A percentile compares a stretch with the other conserved stretches of the same genome.
Conservation (phyloP, 495 filamentous ascomycete species). For the Mytilinidion resinicola region DNA sequence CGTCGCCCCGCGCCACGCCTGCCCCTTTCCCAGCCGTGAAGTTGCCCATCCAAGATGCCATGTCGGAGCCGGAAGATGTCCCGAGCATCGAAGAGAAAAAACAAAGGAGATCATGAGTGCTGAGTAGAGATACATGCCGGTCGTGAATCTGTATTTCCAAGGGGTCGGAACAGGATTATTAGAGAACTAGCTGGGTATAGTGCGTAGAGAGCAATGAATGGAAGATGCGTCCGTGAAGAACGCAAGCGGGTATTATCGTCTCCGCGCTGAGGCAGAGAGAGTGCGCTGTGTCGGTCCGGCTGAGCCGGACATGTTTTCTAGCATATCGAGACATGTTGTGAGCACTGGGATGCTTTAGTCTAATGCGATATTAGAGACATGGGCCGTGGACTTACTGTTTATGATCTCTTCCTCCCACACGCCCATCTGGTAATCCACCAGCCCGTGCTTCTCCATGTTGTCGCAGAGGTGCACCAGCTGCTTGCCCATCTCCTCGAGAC, state of each 20-base stretch:
- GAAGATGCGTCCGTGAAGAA: no score
- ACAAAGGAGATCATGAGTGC: no score
- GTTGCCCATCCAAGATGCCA: no score
- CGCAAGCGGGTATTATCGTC: constrained; percentile 14
- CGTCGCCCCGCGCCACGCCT: no score
- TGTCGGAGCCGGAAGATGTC: no score
- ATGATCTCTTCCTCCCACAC: constrained; percentile 94
- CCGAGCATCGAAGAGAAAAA: no score
- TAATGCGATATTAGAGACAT: background rate
- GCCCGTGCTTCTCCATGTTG: constrained; percentile 73
- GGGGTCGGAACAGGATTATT: no score
- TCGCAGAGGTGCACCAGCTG: constrained; percentile 80
- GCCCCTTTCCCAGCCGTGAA: no score
- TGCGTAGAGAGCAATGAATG: no score
- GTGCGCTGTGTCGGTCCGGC: constrained; percentile 3
- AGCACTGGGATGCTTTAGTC: constrained; percentile 15
- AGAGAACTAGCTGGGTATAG: no score
- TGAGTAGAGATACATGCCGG: no score
- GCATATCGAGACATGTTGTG: constrained; percentile 18
- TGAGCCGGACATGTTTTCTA: constrained; percentile 9
- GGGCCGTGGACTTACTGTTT: constrained; percentile 13
- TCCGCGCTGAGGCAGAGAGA: constrained; percentile 15
- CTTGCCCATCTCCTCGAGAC: constrained; percentile 70
- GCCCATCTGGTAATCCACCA: constrained; percentile 96
- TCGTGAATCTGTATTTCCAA: no score